A percentile compares a stretch with the other conserved stretches of the same genome.
Conservation (phyloP, 495 filamentous ascomycete species). For the Bombardia bombarda region DNA sequence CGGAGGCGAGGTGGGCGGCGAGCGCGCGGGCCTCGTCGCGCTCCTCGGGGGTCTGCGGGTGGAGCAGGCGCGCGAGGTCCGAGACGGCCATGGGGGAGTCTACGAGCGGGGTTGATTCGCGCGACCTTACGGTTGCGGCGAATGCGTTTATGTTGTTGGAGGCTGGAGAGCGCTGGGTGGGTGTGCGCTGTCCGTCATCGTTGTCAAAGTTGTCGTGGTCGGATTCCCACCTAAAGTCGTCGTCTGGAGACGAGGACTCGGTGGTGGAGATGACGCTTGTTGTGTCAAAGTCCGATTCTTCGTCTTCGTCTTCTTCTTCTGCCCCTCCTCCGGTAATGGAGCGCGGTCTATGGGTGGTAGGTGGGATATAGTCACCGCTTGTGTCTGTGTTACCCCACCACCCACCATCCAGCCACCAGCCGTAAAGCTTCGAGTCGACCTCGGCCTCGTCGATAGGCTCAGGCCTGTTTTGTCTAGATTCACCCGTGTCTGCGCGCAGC, state of each 20-base stretch:
- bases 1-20: slow-evolving; percentile 65
- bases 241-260: slow-evolving; percentile 28
- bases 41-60: slow-evolving; percentile 70
- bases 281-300: slow-evolving; percentile 59
- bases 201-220: slow-evolving; percentile 25
- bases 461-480: slow-evolving; percentile 1
- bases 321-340: background rate
- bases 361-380: slow-evolving; percentile 59
- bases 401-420: slow-evolving; percentile 70
- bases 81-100: slow-evolving; percentile 58
- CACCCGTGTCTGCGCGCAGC: slow-evolving; percentile 7
- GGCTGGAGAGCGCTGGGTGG: slow-evolving; percentile 46
- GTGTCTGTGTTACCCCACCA: slow-evolving; percentile 76
- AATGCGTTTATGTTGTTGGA: slow-evolving; percentile 10
- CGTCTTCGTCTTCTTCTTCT: slow-evolving; percentile 2
- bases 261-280: slow-evolving; percentile 67
- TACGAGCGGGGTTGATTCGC: slow-evolving; percentile 49
- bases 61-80: slow-evolving; percentile 71
- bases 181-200: slow-evolving; percentile 69
- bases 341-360: too few species aligned
- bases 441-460: slow-evolving; percentile 47
- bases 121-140: slow-evolving; percentile 9
- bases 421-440: slow-evolving; percentile 65
- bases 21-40: slow-evolving; percentile 74
- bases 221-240: slow-evolving; percentile 50